These are phyloP conservation scores for Climacium dendroides DNA, from an alignment of 225 moss, liverwort and hornwort genomes.

Conservation along the genomic window DNA sequence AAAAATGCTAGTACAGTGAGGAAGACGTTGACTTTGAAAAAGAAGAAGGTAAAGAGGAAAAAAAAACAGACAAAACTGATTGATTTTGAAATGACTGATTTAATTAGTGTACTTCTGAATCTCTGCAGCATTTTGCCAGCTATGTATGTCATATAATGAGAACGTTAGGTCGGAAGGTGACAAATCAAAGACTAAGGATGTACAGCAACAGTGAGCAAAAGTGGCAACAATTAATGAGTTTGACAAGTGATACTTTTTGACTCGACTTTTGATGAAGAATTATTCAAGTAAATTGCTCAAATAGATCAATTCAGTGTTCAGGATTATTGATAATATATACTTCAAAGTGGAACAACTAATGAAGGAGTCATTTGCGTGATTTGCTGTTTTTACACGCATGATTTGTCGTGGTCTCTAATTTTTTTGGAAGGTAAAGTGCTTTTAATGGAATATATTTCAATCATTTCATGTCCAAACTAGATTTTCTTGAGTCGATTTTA, in stretches of 20 bases:
- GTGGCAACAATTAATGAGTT: background rate
- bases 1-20: background rate
- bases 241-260: background rate
- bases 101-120: background rate
- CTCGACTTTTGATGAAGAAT: background rate
- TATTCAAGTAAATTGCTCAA: background rate
- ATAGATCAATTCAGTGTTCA: background rate
- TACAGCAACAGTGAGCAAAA: background rate
- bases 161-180: background rate
- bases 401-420: background rate
- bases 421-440: background rate
- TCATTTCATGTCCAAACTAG: background rate
- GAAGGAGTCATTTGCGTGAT: background rate
- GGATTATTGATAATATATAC: background rate
- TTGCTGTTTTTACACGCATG: background rate
- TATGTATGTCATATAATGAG: background rate
- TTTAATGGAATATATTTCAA: too few species aligned
- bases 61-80: background rate
- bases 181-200: background rate
- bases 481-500: background rate
- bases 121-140: background rate
- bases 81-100: background rate
- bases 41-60: background rate
- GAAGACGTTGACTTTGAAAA: background rate
- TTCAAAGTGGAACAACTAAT: background rate